These are phyloP conservation scores for Daldinia caldariorum DNA, from an alignment of 495 filamentous ascomycete species.

Conservation along the genomic window DNA sequence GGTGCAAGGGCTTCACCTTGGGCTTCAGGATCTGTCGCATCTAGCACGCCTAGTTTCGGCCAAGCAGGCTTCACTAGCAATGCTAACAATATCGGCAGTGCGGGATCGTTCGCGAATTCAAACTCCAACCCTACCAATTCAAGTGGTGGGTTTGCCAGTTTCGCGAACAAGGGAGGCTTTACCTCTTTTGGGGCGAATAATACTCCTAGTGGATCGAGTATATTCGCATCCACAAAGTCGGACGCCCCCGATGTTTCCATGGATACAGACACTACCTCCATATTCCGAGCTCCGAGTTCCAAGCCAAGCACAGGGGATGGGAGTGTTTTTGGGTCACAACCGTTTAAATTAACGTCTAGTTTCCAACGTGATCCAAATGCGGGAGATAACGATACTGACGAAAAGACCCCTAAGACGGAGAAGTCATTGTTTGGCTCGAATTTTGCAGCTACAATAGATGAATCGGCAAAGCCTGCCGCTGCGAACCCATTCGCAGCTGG, in stretches of 20 bases:
- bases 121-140: slow-evolving; percentile 36
- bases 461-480: slow-evolving; percentile 52
- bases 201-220: slow-evolving; percentile 48
- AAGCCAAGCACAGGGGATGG: slow-evolving; percentile 53
- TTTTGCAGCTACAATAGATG: slow-evolving; percentile 64
- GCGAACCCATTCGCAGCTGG: slow-evolving; percentile 30
- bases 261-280: slow-evolving; percentile 50
- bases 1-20: slow-evolving; percentile 54
- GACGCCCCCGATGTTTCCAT: slow-evolving; percentile 52
- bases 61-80: slow-evolving; percentile 49
- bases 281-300: slow-evolving; percentile 56
- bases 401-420: slow-evolving; percentile 48
- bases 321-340: slow-evolving; percentile 63
- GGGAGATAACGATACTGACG: slow-evolving; percentile 65
- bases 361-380: slow-evolving; percentile 80
- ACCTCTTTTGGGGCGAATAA: slow-evolving; percentile 52
- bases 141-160: slow-evolving; percentile 65
- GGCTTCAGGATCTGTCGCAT: slow-evolving; percentile 48
- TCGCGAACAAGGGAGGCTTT: slow-evolving; percentile 68
- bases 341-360: slow-evolving; percentile 78
- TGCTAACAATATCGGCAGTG: slow-evolving; percentile 7
- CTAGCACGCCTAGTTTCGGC: slow-evolving; percentile 52
- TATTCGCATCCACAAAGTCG: slow-evolving; percentile 62
- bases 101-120: slow-evolving; percentile 47
- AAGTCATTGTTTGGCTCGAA: slow-evolving; percentile 65